Base-by-base conservation (phyloP, 345 rosid species). In the Populus davidiana region DNA sequence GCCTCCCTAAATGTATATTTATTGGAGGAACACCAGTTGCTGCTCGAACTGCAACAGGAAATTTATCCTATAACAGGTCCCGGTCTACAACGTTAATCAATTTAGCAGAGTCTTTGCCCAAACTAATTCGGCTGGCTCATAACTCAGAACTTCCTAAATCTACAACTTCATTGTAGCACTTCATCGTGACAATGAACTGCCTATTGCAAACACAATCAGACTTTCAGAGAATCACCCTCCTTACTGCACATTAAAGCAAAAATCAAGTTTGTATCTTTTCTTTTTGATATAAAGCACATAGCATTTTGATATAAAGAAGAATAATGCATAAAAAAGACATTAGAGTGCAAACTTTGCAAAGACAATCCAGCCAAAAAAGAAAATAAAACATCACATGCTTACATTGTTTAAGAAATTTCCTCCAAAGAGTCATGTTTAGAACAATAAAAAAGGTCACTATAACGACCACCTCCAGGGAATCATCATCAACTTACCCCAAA, bases 401-500 rank as follows among this genome's bases (percentile, higher is more conserved):
- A 20, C 2, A 2, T 18, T 18, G 23, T 52, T 52, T 52, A 52
- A 52, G 59, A 52, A 66, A 21, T 17, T 27, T 66, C 20, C 39
- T 29, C 69, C 41, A 66, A 61, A 7, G 31, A 61, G 5, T 61
- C 5, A 61, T n/a, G 67, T 11, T 31, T 63, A 27, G 3, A 63
- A 63, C 18, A 63, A 23, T 31, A 63, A 68, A 44, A 61, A 39
- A 25, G 71, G 36, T 29, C 39, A 14, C 21, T 25, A 72, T 31
- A 31, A 17, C 14, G 8, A 73, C 16, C 44, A 52, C 33, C 39
- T 16, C 44, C 35, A 67, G 35, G 11, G 25, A 67, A 44, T 20
- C 31, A n/a, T 21, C 20, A 25, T 29, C 38, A 17, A 75, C 86
- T 44, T 84, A 89, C 92, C 90, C 89, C 92, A 52, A 83, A 84